These are phyloP conservation scores for Rhizodiscina lignyota DNA, from an alignment of 495 filamentous ascomycete genomes.

Conservation along the genomic window DNA sequence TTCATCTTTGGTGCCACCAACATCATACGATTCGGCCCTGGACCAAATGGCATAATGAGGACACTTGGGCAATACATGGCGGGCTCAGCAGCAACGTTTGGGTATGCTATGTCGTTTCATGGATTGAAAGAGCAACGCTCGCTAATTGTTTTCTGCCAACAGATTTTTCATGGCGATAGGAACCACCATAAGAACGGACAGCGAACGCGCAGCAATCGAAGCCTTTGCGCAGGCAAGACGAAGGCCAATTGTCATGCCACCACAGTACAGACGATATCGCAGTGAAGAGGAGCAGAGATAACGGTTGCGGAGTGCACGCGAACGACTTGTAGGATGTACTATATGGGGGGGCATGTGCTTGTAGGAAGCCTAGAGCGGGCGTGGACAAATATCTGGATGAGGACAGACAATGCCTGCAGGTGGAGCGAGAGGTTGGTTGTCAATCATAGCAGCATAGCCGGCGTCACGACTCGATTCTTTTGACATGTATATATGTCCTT, in stretches of 20 bases:
- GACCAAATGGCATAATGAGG: conserved; percentile 81
- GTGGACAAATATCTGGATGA: too few species aligned
- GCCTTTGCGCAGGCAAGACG: conserved; percentile 42
- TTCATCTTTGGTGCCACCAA: conserved; percentile 97
- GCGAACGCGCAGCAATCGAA: conserved; percentile 43
- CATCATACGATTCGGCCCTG: conserved; percentile 85
- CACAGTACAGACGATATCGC: too few species aligned
- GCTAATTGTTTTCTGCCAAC: conserved; percentile 6
- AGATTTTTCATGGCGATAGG: conserved; percentile 99
- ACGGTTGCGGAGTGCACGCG: too few species aligned
- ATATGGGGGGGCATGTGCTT: too few species aligned
- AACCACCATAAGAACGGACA: conserved; percentile 82
- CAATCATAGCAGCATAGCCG: too few species aligned
- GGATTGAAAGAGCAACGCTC: conserved; percentile 1
- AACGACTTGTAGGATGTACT: too few species aligned
- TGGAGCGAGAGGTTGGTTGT: too few species aligned
- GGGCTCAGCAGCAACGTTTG: conserved; percentile 91
- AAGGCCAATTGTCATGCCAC: conserved; percentile 44
- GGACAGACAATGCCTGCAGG: too few species aligned
- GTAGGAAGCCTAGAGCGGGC: too few species aligned
- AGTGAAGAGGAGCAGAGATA: too few species aligned
- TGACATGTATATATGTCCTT: too few species aligned
- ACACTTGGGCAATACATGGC: conserved; percentile 95
- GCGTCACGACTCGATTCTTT: too few species aligned
- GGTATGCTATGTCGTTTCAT: conserved; percentile 36